Percentiles rank a stretch among this genome's conserved stretches.
These are phyloP conservation scores for Vaccinium myrtillus DNA, from an alignment of 148 eudicot species.

Conservation along the genomic window DNA sequence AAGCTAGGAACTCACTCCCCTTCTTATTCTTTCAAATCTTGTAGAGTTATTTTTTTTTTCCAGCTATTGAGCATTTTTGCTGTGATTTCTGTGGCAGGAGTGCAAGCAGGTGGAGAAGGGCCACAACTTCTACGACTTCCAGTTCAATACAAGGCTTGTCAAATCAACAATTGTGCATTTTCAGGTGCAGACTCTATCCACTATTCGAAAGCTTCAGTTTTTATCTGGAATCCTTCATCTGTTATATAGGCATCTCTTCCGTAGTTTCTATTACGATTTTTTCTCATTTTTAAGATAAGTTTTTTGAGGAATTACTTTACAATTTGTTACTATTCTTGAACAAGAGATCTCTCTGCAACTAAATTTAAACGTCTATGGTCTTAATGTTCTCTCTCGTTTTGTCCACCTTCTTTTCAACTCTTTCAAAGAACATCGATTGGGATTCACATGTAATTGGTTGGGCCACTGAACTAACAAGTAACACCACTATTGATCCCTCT, in stretches of 20 bases:
- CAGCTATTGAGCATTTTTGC: neutral
- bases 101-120: constrained; percentile 70
- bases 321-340: neutral
- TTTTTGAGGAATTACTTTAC: neutral
- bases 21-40: neutral
- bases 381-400: neutral
- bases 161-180: constrained; percentile 89
- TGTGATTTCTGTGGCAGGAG: constrained; percentile 35
- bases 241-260: neutral
- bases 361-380: neutral
- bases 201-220: neutral
- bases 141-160: constrained; percentile 82
- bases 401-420: neutral
- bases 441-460: neutral
- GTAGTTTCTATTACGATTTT: neutral
- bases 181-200: constrained; percentile 54
- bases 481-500: neutral
- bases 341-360: neutral
- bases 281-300: neutral
- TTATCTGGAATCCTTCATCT: neutral
- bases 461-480: neutral
- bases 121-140: constrained; percentile 65
- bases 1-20: neutral
- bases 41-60: neutral
- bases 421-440: neutral